phyloP scores from a whole-genome alignment of 306 rosid species.

The Astragalus membranaceus region DNA sequence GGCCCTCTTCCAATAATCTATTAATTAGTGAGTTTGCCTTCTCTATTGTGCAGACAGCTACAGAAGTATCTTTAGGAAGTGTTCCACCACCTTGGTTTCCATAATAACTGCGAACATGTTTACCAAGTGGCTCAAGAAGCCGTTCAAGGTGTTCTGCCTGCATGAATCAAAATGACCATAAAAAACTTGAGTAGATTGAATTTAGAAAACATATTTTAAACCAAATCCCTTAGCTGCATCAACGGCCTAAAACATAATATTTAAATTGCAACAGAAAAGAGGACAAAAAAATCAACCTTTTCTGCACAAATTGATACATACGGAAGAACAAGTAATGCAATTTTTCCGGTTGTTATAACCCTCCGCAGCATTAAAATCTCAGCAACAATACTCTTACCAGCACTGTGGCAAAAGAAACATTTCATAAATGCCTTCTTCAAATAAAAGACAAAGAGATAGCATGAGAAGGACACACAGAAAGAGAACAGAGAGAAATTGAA shows the following conservation, averaged over 20 bases:
- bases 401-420: slow-evolving; percentile 55
- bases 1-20: slow-evolving; percentile 88
- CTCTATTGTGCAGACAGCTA: slow-evolving; percentile 97
- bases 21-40: slow-evolving; percentile 89
- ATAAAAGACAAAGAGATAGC: not conserved
- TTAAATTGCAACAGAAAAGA: not conserved
- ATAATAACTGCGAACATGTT: slow-evolving; percentile 91
- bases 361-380: slow-evolving; percentile 89
- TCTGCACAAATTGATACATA: slow-evolving; percentile 96
- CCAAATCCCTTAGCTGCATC: slow-evolving; percentile 6
- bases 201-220: not conserved
- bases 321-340: slow-evolving; percentile 93
- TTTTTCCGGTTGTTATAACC: slow-evolving; percentile 70
- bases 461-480: not conserved
- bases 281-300: slow-evolving; percentile 55
- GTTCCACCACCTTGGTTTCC: slow-evolving; percentile 95
- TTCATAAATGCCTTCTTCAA: slow-evolving; percentile 12
- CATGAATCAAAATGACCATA: slow-evolving; percentile 25
- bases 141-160: slow-evolving; percentile 89
- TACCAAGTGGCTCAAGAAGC: slow-evolving; percentile 93
- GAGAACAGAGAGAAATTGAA: not conserved
- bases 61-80: slow-evolving; percentile 93
- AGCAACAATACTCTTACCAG: slow-evolving; percentile 98
- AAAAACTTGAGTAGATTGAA: not conserved
- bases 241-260: not conserved